Percentiles rank a stretch among this genome's conserved stretches.
phyloP scores from a whole-genome alignment of 2,329 filamentous ascomycete genomes.

The Huntiella savannae region DNA sequence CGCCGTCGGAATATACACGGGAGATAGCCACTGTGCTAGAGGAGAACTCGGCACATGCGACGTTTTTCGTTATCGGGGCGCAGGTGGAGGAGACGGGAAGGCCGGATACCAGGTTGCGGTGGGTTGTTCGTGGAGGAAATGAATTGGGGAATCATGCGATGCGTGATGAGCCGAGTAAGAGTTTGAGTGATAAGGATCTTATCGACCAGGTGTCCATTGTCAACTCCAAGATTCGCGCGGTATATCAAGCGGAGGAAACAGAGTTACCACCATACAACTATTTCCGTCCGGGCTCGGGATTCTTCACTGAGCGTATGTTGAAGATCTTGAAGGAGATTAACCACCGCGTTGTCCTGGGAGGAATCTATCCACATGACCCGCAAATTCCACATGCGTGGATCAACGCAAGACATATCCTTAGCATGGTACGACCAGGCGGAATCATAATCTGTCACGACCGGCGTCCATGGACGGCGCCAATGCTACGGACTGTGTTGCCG shows the following conservation, averaged over 20 bases:
- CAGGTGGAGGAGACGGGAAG: constrained; percentile 38
- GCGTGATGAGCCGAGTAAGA: constrained; percentile 59
- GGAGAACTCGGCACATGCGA: constrained; percentile 49
- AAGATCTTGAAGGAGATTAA: constrained; percentile 37
- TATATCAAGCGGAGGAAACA: constrained; percentile 31
- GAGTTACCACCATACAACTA: constrained; percentile 36
- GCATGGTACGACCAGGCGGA: constrained; percentile 56
- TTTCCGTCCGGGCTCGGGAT: constrained; percentile 70
- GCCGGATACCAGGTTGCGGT: constrained; percentile 30
- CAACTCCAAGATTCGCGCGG: constrained; percentile 36
- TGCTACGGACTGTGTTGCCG: constrained; percentile 54
- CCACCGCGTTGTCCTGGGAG: constrained; percentile 59
- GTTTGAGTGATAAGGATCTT: constrained; percentile 39
- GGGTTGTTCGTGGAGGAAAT: constrained; percentile 41
- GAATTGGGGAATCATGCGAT: constrained; percentile 80
- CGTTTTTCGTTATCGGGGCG: constrained; percentile 74
- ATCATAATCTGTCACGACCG: constrained; percentile 79
- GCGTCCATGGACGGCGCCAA: constrained; percentile 62
- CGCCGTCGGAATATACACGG: constrained; percentile 51
- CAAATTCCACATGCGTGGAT: constrained; percentile 51
- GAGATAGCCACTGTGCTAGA: constrained; percentile 52
- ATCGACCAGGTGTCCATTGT: constrained; percentile 44
- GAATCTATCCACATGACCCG: constrained; percentile 81
- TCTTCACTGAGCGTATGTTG: constrained; percentile 59
- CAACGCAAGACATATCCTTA: constrained; percentile 64